These are phyloP conservation scores for Aspergillus candidus DNA, from an alignment of 2,329 filamentous ascomycete species.

Conservation along the genomic window DNA sequence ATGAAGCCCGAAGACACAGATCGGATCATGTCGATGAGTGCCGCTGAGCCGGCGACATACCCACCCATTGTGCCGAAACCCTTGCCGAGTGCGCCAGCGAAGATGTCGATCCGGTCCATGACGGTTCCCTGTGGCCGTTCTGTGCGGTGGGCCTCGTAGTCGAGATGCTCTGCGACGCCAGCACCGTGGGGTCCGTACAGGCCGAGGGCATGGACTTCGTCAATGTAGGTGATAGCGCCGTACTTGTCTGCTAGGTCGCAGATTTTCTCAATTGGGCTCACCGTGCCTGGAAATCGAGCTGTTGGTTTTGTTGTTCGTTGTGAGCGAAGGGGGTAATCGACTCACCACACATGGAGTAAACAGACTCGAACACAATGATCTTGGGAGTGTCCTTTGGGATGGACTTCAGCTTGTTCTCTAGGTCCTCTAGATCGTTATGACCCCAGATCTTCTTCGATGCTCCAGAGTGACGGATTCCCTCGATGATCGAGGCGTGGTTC, in stretches of 20 bases:
- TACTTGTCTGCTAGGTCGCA: conserved; percentile 97
- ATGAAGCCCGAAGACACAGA: conserved; percentile 97
- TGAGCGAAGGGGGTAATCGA: no score
- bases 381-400: no score
- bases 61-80: conserved; percentile 96
- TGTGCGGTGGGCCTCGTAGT: conserved; percentile 75
- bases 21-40: conserved; percentile 85
- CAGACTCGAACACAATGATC: no score
- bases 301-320: no score
- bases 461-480: no score
- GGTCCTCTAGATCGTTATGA: no score
- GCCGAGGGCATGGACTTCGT: conserved; percentile 97
- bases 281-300: conserved; percentile 54
- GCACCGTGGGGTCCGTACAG: conserved; percentile 98
- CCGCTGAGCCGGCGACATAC: conserved; percentile 86
- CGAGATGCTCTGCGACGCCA: conserved; percentile 93
- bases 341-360: no score
- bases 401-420: no score
- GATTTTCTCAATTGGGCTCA: conserved; percentile 91
- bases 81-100: conserved; percentile 94
- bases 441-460: no score
- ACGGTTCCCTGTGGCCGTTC: conserved; percentile 61
- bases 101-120: conserved; percentile 96
- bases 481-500: no score
- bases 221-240: conserved; percentile 91